Conservation (phyloP, 305 asterid species). For the Petunia hybrid region DNA sequence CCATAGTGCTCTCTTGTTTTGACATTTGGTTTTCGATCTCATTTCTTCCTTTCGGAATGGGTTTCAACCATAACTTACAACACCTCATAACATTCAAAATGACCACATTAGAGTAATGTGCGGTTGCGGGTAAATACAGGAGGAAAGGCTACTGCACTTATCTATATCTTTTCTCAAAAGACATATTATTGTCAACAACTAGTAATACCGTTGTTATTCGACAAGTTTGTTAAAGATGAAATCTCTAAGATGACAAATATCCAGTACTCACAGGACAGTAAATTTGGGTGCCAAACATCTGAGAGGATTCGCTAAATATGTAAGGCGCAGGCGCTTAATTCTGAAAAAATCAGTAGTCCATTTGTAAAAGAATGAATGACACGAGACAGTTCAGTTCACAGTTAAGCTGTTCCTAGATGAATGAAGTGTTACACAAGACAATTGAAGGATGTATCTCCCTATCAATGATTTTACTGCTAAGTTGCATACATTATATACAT, state of each 20-base stretch:
- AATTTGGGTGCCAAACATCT: not conserved
- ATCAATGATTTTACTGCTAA: not conserved
- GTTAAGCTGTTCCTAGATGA: not conserved
- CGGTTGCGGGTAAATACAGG: not conserved
- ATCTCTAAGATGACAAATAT: constrained; percentile 17
- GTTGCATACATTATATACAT: not conserved
- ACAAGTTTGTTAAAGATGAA: not conserved
- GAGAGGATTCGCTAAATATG: not conserved
- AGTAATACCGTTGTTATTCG: not conserved
- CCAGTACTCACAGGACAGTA: constrained; percentile 1
- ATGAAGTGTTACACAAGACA: not conserved
- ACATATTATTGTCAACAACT: constrained; percentile 4
- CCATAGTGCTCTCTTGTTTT: not conserved
- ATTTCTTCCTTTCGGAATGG: not conserved
- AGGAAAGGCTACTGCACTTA: not conserved
- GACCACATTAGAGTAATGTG: not conserved
- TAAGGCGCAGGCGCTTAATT: not conserved
- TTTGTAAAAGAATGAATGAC: not conserved
- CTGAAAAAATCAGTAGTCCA: not conserved
- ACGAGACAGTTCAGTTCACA: not conserved
- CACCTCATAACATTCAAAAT: not conserved
- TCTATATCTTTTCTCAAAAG: not conserved
- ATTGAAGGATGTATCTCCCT: not conserved
- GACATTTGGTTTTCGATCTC: no score
- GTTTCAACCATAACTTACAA: not conserved